Base-by-base conservation (phyloP, 2,329 filamentous ascomycete genomes). In the Rosellinia necatrix region DNA sequence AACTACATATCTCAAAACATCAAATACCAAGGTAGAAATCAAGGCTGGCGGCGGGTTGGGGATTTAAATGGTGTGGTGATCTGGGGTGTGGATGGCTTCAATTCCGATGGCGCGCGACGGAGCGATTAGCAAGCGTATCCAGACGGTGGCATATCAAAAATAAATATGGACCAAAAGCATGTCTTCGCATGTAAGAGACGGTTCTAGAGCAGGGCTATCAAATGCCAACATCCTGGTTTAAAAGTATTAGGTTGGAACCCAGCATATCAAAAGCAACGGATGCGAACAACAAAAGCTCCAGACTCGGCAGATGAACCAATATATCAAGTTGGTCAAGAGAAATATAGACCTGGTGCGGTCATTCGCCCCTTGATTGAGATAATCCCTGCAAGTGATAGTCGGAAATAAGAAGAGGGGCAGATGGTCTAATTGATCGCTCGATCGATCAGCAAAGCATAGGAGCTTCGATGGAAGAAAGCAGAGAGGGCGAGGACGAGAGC, bases 31-130 rank as follows among this genome's bases (percentile, higher is more conserved):
- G 53, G 17, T 6, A 7, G 13, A 42, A 38, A 47, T 49, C 3
- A 42, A 44, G 15, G 34, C 24, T 22, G 38, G 44, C 15, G 17
- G 5, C 38, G 32, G 53, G n/a, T 43, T 58, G 29, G 25, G 34
- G 42, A 49, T 53, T 52, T 44, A 56, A 44, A 61, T 64, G 53
- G 61, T 37, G 41, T 32, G 37, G 27, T 43, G 38, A 41, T 50
- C 56, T 42, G 61, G 58, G 56, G 52, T 66, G 68, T 53, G 60
- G 66, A 70, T 70, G 65, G 66, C 68, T 68, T 71, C 68, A 65
- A 38, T 42, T 49, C 19, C 34, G 42, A 29, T 19, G n/a, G 5
- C 40, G 27, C 38, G 53, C 49, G 49, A 49, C 37, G 38, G 47
- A 19, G 22, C 21, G 12, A 54, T 27, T 19, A 37, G n/a, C n/a